Base-by-base conservation (phyloP, 768 basidiomycete species). In the Suillus clintonianus region DNA sequence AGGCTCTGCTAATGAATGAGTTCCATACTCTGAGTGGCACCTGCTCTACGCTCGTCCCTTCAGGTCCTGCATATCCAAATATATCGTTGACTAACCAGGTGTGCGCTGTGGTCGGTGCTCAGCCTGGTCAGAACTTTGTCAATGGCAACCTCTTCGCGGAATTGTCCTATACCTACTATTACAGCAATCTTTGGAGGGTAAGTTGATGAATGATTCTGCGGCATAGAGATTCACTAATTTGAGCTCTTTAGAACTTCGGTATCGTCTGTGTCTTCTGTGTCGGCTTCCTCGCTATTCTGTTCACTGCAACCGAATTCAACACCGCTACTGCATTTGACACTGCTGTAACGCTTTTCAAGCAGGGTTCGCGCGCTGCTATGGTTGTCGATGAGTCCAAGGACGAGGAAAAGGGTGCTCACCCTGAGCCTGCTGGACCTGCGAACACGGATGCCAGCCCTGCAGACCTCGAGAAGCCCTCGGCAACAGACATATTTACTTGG, bases 1-100 rank as follows among this genome's bases (percentile, higher is more conserved):
- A 94, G 64, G 81, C 83, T 1, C 73, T 95, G 41, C 80, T 96
- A 70, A 81, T 85, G n/a, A 96, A 95, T 74, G 93, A 97, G 74
- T 95, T 95, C 77, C 86, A 84, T 66, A 87, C 84, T 0, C 76
- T 91, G 9, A 74, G 89, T n/a, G 91, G 88, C 50, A 70, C 77
- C 14, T 89, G 89, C 70, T 78, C 88, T 27, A 73, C 79, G 48
- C 77, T 91, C 19, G 85, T 88, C 0, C 88, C 91, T 2, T 80
- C 78, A 2, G 89, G 90, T 0, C 77, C 88, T 0, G 85, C 85
- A 0, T 92, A 92, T 64, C 84, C 84, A 65, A 77, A 78, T 27
- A 71, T 89, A 42, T 73, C 80, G 2, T 66, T 89, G n/a, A 73
- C 67, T 1, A 92, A 94, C 70, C 93, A 94, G 75, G 89, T 89